A percentile compares a stretch with the other conserved stretches of the same genome.
Evolutionary conservation across 2,329 filamentous ascomycete genomes (phyloP).

Genomic region (Fusarium sp.): DNA sequence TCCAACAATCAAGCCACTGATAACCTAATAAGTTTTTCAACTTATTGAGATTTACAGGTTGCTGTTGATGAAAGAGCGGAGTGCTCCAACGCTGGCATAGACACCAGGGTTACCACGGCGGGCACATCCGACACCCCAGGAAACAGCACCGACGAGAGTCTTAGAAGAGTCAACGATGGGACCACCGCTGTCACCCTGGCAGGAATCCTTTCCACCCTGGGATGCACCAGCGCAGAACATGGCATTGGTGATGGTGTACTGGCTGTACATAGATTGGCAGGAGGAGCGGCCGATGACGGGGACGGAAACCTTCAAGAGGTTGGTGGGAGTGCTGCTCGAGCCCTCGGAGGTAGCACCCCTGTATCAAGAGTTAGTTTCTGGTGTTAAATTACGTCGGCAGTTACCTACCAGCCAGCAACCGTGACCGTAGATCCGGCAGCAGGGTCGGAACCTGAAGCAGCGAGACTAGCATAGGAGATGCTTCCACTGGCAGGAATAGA

Average conservation of each 20-base stretch:
- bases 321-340: constrained; percentile 22
- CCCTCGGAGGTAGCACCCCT: constrained; percentile 46
- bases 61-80: constrained; percentile 48
- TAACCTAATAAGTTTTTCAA: background rate
- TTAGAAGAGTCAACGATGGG: constrained; percentile 48
- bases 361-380: background rate
- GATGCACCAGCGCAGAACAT: constrained; percentile 53
- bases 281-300: constrained; percentile 48
- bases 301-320: constrained; percentile 51
- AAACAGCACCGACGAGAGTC: constrained; percentile 49
- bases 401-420: constrained; percentile 49
- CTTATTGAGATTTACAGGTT: constrained; percentile 11
- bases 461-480: constrained; percentile 47
- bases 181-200: constrained; percentile 52
- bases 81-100: constrained; percentile 47
- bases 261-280: constrained; percentile 45
- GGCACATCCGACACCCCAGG: constrained; percentile 52
- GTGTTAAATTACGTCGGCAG: fast-evolving
- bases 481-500: constrained; percentile 26
- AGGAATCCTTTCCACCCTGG: constrained; percentile 51
- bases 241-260: constrained; percentile 46
- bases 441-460: constrained; percentile 47
- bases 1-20: background rate
- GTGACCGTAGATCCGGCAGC: constrained; percentile 35
- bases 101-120: constrained; percentile 46